Evolutionary conservation across 805 yeast genomes (phyloP).

Genomic region (Lipomyces oligophaga): DNA sequence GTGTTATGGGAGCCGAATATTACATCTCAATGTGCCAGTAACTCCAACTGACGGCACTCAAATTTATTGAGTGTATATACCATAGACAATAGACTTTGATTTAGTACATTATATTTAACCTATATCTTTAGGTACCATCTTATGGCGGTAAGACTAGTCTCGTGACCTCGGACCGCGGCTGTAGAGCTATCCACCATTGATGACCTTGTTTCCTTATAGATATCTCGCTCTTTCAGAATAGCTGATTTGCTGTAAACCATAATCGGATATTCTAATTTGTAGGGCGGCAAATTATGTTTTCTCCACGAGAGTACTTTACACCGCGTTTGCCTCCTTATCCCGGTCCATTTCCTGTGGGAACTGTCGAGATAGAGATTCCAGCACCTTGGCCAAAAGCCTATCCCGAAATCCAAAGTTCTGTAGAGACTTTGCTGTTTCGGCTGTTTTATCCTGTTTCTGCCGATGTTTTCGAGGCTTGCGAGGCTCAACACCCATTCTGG

Average conservation of each 20-base stretch:
- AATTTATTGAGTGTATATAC: no score
- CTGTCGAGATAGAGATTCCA: slow-evolving; percentile 28
- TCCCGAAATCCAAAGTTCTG: slow-evolving; percentile 15
- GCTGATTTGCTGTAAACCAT: no score
- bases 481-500: slow-evolving; percentile 24
- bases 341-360: slow-evolving; percentile 30
- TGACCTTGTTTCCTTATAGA: no score
- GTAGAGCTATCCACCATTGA: no score
- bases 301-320: slow-evolving; percentile 19
- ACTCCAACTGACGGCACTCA: no score
- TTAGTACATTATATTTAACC: no score
- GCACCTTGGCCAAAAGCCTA: slow-evolving; percentile 25
- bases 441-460: slow-evolving; percentile 27
- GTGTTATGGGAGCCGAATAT: slow-evolving; percentile 53
- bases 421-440: slow-evolving; percentile 28
- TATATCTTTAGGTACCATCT: no score
- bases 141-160: no score
- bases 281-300: no score
- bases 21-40: slow-evolving; percentile 40
- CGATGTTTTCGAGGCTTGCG: background rate
- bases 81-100: background rate
- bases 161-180: no score
- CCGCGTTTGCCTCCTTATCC: slow-evolving; percentile 29
- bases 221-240: no score
- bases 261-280: no score